Evolutionary conservation across 1,284 basidiomycete genomes (phyloP), one percentile per base, ranked within the genome.

Genomic region (Ganoderma sp.): DNA sequence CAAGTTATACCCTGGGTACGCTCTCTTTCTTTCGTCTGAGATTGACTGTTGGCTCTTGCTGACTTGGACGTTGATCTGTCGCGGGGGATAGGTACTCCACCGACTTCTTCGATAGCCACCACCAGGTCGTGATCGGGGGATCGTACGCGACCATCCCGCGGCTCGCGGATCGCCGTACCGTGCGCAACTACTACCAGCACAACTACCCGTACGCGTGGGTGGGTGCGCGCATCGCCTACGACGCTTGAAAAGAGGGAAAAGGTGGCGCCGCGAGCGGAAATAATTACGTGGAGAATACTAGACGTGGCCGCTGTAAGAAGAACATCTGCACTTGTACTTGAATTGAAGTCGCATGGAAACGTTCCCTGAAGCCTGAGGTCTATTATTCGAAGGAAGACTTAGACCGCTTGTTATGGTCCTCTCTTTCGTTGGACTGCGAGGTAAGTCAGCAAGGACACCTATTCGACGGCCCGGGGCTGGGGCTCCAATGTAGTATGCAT

Each of bases 71-170:
- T 67, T 61, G 63, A 69, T 72, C 66, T 73, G 56, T 68, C 57
- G 3, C 37, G 39, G 52, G n/a, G 10, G 22, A 4, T 73, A 90
- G 89, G 19, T 97, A 95, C 78, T 95, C 94, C 60, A 82, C 86
- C 75, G 96, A 98, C 82, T 96, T 97, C 83, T 94, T 95, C 78
- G 96, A 97, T 78, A 86, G 82, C n/a, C 85, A 87, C 74, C 93
- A 98, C 78, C 88, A 88, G 68, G 88, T 95, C 39, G 94, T 96
- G 77, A 82, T 98, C 60, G 96, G 96, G 42, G 96, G 93, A 14
- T 96, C 94, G n/a, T 98, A 89, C 77, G 92, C 89, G 0, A 97
- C 95, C 8, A 87, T 93, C 67, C 95, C 96, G 14, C 88, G 89
- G 56, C 88, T 97, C 59, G 88, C 93, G 0, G 90, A 89, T 70